Conservation (phyloP, 495 filamentous ascomycete species). For the Lasiosphaeria hispida region DNA sequence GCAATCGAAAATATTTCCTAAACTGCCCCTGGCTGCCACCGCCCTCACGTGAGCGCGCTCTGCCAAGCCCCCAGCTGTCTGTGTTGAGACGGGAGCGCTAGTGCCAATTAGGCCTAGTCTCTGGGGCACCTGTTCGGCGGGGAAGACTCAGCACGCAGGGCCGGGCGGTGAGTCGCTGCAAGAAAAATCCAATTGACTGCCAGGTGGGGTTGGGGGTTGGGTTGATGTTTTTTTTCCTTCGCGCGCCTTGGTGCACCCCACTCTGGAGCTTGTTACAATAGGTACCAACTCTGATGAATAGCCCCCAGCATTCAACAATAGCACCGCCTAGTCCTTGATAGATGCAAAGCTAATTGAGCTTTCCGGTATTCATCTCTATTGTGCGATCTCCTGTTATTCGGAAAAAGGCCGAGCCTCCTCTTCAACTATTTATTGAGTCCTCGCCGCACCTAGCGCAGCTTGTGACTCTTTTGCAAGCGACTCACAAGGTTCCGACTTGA, state of each 20-base stretch:
- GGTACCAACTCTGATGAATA: too few species aligned
- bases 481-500: background rate
- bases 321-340: too few species aligned
- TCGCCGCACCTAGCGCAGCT: constrained; percentile 9
- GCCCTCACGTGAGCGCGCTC: too few species aligned
- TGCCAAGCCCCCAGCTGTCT: too few species aligned
- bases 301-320: too few species aligned
- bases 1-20: too few species aligned
- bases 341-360: too few species aligned
- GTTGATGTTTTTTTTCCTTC: background rate
- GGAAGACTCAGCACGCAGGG: background rate
- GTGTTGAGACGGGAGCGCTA: constrained; percentile 1
- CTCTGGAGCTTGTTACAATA: too few species aligned
- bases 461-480: constrained; percentile 2
- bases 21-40: too few species aligned
- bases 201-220: constrained; percentile 2
- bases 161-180: constrained; percentile 7
- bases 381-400: too few species aligned
- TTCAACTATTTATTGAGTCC: constrained; percentile 11
- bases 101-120: background rate
- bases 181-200: constrained; percentile 10
- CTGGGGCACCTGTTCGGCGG: background rate
- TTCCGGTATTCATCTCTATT: too few species aligned
- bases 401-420: too few species aligned
- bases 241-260: background rate